Evolutionary conservation across 75 land plant species (phyloP).

Genomic region (Ceratopteris richardii): DNA sequence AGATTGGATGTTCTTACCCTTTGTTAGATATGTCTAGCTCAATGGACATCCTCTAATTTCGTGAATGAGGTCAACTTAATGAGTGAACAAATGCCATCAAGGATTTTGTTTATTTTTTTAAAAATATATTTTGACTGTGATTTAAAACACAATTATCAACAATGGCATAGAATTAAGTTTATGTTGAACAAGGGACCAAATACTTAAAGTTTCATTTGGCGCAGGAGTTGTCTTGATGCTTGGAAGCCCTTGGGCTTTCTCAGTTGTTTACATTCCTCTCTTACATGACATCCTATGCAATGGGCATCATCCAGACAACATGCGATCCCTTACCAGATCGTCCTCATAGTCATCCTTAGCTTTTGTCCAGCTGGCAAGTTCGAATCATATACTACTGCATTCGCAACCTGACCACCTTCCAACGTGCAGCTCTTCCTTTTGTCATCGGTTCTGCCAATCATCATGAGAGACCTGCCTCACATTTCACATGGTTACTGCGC

Average conservation of each 20-base stretch:
- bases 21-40: no score
- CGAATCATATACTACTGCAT: background rate
- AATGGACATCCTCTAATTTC: no score
- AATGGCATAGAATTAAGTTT: no score
- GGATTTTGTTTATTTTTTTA: no score
- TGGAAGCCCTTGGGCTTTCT: conserved; percentile 1
- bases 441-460: background rate
- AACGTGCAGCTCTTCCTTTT: conserved; percentile 7
- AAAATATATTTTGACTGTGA: no score
- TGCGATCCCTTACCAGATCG: conserved; percentile 1
- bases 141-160: no score
- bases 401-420: conserved; percentile 1
- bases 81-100: no score
- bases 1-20: no score
- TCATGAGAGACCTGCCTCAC: no score
- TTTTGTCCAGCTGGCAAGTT: background rate
- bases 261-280: background rate
- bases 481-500: no score
- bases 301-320: conserved; percentile 8
- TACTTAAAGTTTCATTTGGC: conserved; percentile 7
- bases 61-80: no score
- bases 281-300: conserved; percentile 8
- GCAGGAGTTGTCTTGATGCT: conserved; percentile 9
- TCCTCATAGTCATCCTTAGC: conserved; percentile 8
- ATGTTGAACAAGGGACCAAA: background rate